Conservation (phyloP, 352 stramenopile species). For the Phytophthora cryptogea region DNA sequence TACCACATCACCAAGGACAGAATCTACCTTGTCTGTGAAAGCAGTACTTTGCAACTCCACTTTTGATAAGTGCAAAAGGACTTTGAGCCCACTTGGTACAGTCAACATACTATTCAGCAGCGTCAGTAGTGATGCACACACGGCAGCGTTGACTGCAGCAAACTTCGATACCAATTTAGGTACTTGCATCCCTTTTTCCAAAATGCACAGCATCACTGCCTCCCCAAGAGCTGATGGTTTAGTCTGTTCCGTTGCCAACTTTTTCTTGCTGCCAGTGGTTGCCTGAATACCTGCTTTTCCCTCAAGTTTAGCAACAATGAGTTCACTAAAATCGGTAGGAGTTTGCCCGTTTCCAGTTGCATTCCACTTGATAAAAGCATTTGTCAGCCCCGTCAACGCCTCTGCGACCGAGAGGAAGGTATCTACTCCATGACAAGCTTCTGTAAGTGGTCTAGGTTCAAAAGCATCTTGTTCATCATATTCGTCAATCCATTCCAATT, state of each 20-base stretch:
- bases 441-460: slow-evolving; percentile 33
- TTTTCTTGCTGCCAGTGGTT: slow-evolving; percentile 45
- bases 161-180: slow-evolving; percentile 30
- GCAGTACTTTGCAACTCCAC: slow-evolving; percentile 7
- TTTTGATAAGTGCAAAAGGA: slow-evolving; percentile 37
- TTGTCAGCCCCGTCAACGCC: slow-evolving; percentile 38
- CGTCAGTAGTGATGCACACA: slow-evolving; percentile 41
- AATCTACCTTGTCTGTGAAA: background rate
- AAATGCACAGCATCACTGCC: slow-evolving; percentile 31
- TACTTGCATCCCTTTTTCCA: slow-evolving; percentile 34
- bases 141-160: slow-evolving; percentile 23
- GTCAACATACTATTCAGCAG: slow-evolving; percentile 38
- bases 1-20: background rate
- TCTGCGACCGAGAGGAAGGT: slow-evolving; percentile 36
- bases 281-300: slow-evolving; percentile 18
- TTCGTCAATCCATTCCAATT: slow-evolving; percentile 62
- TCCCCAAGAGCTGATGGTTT: slow-evolving; percentile 35
- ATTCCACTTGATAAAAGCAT: slow-evolving; percentile 48
- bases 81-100: slow-evolving; percentile 37
- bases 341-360: background rate
- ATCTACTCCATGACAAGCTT: slow-evolving; percentile 41
- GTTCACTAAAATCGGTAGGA: slow-evolving; percentile 35
- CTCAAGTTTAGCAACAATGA: slow-evolving; percentile 17
- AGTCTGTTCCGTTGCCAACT: slow-evolving; percentile 22
- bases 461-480: slow-evolving; percentile 41